A percentile compares a stretch with the other conserved stretches of the same genome.
Evolutionary conservation across 805 yeast genomes (phyloP).

Genomic region (Candida insectalens): DNA sequence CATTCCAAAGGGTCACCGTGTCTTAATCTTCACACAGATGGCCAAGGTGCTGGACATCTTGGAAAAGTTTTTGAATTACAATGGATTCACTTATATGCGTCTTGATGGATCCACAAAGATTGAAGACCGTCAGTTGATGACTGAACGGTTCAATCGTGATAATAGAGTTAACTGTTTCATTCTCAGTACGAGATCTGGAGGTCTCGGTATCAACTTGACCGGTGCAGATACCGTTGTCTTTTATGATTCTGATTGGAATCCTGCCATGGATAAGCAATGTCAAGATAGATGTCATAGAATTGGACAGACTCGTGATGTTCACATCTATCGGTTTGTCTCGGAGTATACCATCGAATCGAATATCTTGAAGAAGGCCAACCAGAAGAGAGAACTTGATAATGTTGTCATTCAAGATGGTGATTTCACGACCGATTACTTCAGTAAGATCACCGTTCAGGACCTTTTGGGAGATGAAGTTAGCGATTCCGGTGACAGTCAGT

Average conservation of each 20-base stretch:
- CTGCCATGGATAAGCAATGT: slow-evolving; percentile 98
- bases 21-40: slow-evolving; percentile 95
- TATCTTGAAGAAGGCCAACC: slow-evolving; percentile 88
- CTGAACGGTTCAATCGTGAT: slow-evolving; percentile 88
- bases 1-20: slow-evolving; percentile 84
- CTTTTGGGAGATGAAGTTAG: slow-evolving; percentile 51
- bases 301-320: slow-evolving; percentile 97
- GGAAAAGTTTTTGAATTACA: slow-evolving; percentile 87
- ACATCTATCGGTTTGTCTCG: slow-evolving; percentile 90
- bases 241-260: slow-evolving; percentile 99
- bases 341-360: slow-evolving; percentile 95
- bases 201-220: slow-evolving; percentile 91
- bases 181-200: slow-evolving; percentile 93
- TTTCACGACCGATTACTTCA: slow-evolving; percentile 93
- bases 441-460: slow-evolving; percentile 78
- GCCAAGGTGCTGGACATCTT: slow-evolving; percentile 89
- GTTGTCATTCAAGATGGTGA: slow-evolving; percentile 97
- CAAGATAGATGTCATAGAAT: slow-evolving; percentile 99
- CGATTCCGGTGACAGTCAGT: slow-evolving; percentile 9
- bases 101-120: slow-evolving; percentile 96
- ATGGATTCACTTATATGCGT: slow-evolving; percentile 90
- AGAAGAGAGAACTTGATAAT: slow-evolving; percentile 85
- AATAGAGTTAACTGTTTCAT: slow-evolving; percentile 82
- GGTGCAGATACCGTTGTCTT: slow-evolving; percentile 99
- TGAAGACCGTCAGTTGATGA: slow-evolving; percentile 90